Percentiles rank a stretch among this genome's conserved stretches.
phyloP scores from a whole-genome alignment of 2,329 filamentous ascomycete genomes.

The Cladosporium sp. region DNA sequence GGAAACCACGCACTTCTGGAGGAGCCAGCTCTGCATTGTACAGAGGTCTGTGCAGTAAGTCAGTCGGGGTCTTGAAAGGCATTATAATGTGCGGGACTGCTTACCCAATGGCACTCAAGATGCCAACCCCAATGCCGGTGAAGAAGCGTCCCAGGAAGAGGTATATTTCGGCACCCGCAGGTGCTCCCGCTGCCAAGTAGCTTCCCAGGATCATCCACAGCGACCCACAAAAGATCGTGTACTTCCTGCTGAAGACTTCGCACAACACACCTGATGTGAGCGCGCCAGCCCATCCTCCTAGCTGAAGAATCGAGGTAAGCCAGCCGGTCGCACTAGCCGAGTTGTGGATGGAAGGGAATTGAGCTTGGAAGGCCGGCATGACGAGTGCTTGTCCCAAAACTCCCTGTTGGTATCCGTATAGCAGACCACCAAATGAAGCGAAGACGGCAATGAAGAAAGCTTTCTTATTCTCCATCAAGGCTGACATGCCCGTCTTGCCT shows the following conservation, averaged over 20 bases:
- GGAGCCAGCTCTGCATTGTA: slow-evolving; percentile 53
- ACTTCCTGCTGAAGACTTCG: slow-evolving; percentile 8
- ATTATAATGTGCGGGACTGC: not conserved
- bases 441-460: slow-evolving; percentile 22
- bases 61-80: no score
- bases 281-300: slow-evolving; percentile 18
- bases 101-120: slow-evolving; percentile 60
- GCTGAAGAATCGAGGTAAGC: slow-evolving; percentile 24
- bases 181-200: slow-evolving; percentile 41
- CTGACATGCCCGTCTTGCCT: slow-evolving; percentile 17
- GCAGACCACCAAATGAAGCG: slow-evolving; percentile 48
- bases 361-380: slow-evolving; percentile 44
- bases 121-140: slow-evolving; percentile 67
- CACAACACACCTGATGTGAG: not conserved
- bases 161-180: slow-evolving; percentile 54
- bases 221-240: slow-evolving; percentile 46
- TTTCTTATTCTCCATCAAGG: slow-evolving; percentile 20
- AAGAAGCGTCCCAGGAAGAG: slow-evolving; percentile 72
- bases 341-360: slow-evolving; percentile 22
- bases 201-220: slow-evolving; percentile 42
- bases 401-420: slow-evolving; percentile 59
- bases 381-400: slow-evolving; percentile 57
- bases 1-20: slow-evolving; percentile 65
- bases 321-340: slow-evolving; percentile 23
- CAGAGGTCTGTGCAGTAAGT: slow-evolving; percentile 50